These are phyloP conservation scores for Thielaviopsis populi DNA, from an alignment of 2,329 filamentous ascomycete species.

Conservation along the genomic window DNA sequence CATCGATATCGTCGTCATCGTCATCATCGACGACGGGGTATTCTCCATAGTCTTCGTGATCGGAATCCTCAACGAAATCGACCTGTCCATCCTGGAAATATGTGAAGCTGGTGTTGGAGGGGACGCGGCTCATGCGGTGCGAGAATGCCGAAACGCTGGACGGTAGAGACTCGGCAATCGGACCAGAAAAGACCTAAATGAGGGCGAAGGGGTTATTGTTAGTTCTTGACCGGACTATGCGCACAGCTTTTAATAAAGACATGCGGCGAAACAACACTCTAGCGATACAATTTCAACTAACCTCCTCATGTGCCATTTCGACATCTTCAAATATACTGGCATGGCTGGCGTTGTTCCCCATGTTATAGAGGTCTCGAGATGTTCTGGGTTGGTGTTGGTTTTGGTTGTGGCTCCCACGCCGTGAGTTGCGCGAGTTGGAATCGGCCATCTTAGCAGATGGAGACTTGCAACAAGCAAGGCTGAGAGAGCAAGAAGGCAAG, in stretches of 20 bases:
- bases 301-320: conserved; percentile 97
- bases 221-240: not conserved
- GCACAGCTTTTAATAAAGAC: not conserved
- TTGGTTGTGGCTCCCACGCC: not conserved
- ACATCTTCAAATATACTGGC: conserved; percentile 82
- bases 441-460: not conserved
- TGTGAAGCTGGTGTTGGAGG: conserved; percentile 77
- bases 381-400: not conserved
- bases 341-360: conserved; percentile 47
- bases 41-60: conserved; percentile 20
- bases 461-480: not conserved
- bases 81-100: conserved; percentile 64
- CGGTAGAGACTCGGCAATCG: conserved; percentile 88
- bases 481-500: not conserved
- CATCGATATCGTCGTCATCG: conserved; percentile 19
- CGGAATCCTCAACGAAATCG: conserved; percentile 29
- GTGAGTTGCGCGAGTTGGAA: not conserved
- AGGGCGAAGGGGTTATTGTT: conserved; percentile 12
- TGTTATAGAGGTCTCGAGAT: conserved; percentile 5
- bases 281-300: conserved; percentile 24
- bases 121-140: conserved; percentile 64
- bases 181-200: conserved; percentile 64
- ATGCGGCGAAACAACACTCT: too few relatives aligned
- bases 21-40: conserved; percentile 25
- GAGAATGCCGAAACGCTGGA: conserved; percentile 85